These are phyloP conservation scores for Fusarium irregulare DNA, from an alignment of 2,329 filamentous ascomycete genomes.

Conservation along the genomic window DNA sequence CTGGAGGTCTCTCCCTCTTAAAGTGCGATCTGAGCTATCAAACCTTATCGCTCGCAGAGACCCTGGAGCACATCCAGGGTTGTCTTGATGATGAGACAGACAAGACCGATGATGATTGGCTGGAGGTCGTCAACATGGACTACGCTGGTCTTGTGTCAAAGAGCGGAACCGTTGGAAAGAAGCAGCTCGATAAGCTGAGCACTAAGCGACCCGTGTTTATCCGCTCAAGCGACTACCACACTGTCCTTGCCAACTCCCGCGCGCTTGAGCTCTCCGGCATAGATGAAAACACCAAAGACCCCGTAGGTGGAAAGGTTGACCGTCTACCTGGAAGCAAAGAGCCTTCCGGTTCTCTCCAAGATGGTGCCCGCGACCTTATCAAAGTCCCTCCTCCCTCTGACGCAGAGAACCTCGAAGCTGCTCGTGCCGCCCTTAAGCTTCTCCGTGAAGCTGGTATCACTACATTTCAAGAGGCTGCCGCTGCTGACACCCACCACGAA, in stretches of 20 bases:
- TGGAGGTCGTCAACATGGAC: constrained; percentile 45
- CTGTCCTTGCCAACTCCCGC: constrained; percentile 40
- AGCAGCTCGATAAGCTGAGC: constrained; percentile 35
- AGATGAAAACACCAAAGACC: constrained; percentile 35
- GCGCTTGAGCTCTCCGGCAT: constrained; percentile 42
- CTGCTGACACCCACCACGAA: constrained; percentile 13
- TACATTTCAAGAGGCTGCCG: constrained; percentile 45
- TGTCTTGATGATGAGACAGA: constrained; percentile 40
- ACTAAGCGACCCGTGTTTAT: constrained; percentile 42
- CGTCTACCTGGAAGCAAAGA: constrained; percentile 44
- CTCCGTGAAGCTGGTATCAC: constrained; percentile 45
- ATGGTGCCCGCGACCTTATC: constrained; percentile 37
- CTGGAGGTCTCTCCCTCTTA: constrained; percentile 40
- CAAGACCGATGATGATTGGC: constrained; percentile 42
- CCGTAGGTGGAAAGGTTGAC: constrained; percentile 38
- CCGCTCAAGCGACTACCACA: constrained; percentile 44
- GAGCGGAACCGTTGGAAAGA: constrained; percentile 38
- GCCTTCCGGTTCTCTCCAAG: constrained; percentile 43
- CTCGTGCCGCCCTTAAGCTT: constrained; percentile 43
- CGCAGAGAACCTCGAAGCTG: constrained; percentile 37
- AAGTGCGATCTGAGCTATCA: constrained; percentile 48
- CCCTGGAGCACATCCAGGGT: constrained; percentile 39
- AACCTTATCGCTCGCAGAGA: constrained; percentile 28
- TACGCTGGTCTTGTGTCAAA: constrained; percentile 38
- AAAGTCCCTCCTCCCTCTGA: constrained; percentile 32